Conservation (phyloP, 148 eudicot genomes). For the Silene latifolia region DNA sequence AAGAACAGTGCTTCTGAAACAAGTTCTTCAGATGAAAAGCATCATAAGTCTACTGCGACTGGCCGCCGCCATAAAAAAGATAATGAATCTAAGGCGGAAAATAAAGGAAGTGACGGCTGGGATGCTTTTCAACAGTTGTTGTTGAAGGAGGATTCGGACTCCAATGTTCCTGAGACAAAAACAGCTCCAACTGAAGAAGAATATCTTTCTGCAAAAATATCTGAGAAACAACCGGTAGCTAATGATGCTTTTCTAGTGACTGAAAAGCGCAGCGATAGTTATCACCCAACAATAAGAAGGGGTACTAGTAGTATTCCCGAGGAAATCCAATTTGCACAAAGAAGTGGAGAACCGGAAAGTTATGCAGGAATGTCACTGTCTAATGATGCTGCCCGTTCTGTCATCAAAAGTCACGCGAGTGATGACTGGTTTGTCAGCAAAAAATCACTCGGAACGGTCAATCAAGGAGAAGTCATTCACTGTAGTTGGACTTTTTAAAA, state of each 20-base stretch:
- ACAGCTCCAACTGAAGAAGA: no score
- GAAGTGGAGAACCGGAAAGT: conserved; percentile 32
- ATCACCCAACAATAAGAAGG: conserved; percentile 32
- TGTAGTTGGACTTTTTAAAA: no score
- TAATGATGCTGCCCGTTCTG: conserved; percentile 31
- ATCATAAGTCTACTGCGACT: conserved; percentile 35
- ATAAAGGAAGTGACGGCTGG: conserved; percentile 57
- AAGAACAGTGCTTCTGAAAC: conserved; percentile 40
- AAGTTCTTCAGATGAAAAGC: conserved; percentile 48
- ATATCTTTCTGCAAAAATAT: no score
- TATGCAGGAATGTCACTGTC: conserved; percentile 29
- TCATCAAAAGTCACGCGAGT: conserved; percentile 34
- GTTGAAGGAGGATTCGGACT: conserved; percentile 51
- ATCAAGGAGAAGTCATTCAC: conserved; percentile 25
- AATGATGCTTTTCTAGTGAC: conserved; percentile 49
- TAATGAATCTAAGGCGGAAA: conserved; percentile 31
- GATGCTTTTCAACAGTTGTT: conserved; percentile 70
- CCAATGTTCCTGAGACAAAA: conserved; percentile 24
- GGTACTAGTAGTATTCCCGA: conserved; percentile 29
- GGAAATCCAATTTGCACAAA: conserved; percentile 44
- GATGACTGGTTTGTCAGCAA: conserved; percentile 54
- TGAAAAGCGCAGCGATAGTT: conserved; percentile 32
- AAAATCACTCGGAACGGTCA: conserved; percentile 29
- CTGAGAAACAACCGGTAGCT: conserved; percentile 23
- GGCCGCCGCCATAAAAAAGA: no score